These are phyloP conservation scores for Magnaporthiopsis incrustans DNA, from an alignment of 2,329 filamentous ascomycete species.

Conservation along the genomic window DNA sequence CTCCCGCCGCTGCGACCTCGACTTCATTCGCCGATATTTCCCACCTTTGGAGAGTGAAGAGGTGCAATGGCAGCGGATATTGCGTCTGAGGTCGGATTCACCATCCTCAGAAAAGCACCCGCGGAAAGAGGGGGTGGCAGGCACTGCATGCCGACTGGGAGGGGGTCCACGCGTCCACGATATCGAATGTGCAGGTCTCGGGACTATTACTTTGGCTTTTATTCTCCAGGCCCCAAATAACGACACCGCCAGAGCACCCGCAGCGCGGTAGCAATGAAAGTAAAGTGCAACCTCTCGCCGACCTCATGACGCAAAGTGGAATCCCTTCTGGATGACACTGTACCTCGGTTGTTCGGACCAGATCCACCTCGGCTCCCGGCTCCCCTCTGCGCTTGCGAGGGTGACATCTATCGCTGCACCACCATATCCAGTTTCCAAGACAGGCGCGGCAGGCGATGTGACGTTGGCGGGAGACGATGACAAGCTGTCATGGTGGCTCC, in stretches of 20 bases:
- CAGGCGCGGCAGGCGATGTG: background rate
- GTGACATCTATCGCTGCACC: background rate
- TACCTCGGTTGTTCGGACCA: conserved; percentile 13
- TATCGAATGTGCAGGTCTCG: background rate
- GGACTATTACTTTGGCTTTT: background rate
- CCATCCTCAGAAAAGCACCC: background rate
- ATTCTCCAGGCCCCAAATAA: background rate
- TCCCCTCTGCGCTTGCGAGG: background rate
- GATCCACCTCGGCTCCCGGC: conserved; percentile 6
- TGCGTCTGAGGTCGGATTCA: no score
- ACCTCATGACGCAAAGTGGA: conserved; percentile 12
- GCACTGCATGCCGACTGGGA: no score
- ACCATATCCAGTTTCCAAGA: background rate
- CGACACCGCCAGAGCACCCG: background rate
- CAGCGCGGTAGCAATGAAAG: background rate
- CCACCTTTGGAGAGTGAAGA: no score
- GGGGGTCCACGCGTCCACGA: background rate
- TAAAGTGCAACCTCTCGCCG: background rate
- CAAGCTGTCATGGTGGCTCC: background rate
- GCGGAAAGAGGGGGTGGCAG: background rate
- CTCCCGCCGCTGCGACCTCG: no score
- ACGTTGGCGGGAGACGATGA: background rate
- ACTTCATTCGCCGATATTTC: no score
- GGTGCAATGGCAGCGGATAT: no score
- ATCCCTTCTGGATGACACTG: conserved; percentile 11